Evolutionary conservation across 805 yeast genomes (phyloP), one percentile per base, ranked within the genome.

Genomic region (Saturnispora sanitii): DNA sequence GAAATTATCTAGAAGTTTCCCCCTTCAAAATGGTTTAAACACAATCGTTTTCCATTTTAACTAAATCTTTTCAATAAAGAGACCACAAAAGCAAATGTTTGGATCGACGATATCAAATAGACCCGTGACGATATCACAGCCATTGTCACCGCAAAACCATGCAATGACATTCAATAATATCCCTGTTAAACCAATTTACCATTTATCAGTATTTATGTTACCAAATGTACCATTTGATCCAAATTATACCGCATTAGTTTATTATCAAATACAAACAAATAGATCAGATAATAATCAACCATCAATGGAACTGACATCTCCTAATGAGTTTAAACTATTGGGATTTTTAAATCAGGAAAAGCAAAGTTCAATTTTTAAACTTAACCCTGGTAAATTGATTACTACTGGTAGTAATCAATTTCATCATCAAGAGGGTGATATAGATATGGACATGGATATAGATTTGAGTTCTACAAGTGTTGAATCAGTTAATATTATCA

Each of bases 311-410:
- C 15, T 37, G 23, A 35, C 43, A 5, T 26, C 46, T 2, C 41
- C 45, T 50, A 19, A 71, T 57, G 62, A 80, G 23, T 83, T 81
- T 59, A 73, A 72, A 48, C 64, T 84, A 12, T 67, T 81, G 42
- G 90, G 90, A 3, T 77, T 77, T 11, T 54, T 82, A 21, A 71
- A 73, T 34, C 61, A 68, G 0, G 63, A 60, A 28, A 92, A 90
- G 56, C 97, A 94, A 28, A 83, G 95, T 44, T 95, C 96, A 0
- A 92, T 92, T 3, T 92, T 83, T 66, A 82, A 80, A 54, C 72
- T 90, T 44, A 84, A 79, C 55, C 51, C 57, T 6, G 53, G 52
- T 2, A 68, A 67, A 46, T 33, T 39, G 22, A 39, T 39, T 4
- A 39, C 37, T 3, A 29, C 57, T 52, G 30, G 30, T n/a, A 23